Percentiles rank a stretch among this genome's conserved stretches.
Evolutionary conservation across 2,329 filamentous ascomycete genomes (phyloP).

Genomic region (Verticillium longisporum): DNA sequence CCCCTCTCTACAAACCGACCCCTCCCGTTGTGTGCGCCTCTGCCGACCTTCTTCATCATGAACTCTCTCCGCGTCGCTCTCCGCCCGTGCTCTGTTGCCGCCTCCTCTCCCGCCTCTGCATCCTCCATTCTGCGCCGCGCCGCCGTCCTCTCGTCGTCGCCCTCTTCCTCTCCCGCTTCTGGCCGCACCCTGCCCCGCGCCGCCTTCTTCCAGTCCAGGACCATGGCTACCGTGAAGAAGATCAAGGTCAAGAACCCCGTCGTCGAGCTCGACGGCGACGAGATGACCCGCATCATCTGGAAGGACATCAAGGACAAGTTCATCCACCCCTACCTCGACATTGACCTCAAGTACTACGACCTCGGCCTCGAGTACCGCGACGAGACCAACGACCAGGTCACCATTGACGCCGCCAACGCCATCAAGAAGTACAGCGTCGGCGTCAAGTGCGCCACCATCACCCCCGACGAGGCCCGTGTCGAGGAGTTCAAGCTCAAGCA

Average conservation of each 20-base stretch:
- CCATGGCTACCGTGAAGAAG: slow-evolving; percentile 61
- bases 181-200: slow-evolving; percentile 3
- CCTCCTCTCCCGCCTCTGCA: background rate
- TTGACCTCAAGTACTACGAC: slow-evolving; percentile 98
- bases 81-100: slow-evolving; percentile 3
- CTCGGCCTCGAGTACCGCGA: slow-evolving; percentile 91
- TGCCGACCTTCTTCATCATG: background rate
- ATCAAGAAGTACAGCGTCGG: slow-evolving; percentile 99
- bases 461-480: slow-evolving; percentile 91
- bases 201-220: slow-evolving; percentile 22
- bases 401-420: slow-evolving; percentile 86
- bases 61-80: slow-evolving; percentile 1
- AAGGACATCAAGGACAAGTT: slow-evolving; percentile 99
- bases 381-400: slow-evolving; percentile 94
- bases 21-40: background rate
- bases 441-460: slow-evolving; percentile 99
- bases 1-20: background rate
- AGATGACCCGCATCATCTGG: slow-evolving; percentile 99
- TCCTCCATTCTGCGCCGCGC: slow-evolving; percentile 3
- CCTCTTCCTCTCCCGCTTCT: slow-evolving; percentile 7
- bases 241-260: slow-evolving; percentile 99
- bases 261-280: slow-evolving; percentile 89
- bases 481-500: slow-evolving; percentile 99
- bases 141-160: slow-evolving; percentile 8
- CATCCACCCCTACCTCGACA: slow-evolving; percentile 90